These are phyloP conservation scores for Schwanniomyces yamadae DNA, from an alignment of 805 yeast genomes.

Conservation along the genomic window DNA sequence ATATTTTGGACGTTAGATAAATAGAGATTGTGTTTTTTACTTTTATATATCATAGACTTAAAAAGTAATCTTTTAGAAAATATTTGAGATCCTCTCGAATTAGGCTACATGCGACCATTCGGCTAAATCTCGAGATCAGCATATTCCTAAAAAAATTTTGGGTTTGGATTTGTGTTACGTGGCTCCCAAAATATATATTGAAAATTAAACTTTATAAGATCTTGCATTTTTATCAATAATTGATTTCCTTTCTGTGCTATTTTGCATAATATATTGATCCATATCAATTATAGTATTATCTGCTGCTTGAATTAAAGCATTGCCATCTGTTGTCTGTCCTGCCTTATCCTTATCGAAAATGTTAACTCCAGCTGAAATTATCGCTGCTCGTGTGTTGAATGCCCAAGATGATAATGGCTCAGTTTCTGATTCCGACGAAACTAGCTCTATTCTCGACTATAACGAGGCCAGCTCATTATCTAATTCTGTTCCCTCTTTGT, in stretches of 20 bases:
- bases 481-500: conserved; percentile 37
- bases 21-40: not conserved
- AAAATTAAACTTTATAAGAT: too few species aligned
- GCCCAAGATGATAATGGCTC: conserved; percentile 3
- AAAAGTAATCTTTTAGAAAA: too few species aligned
- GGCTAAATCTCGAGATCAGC: too few species aligned
- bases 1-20: conserved; percentile 31
- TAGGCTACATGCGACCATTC: too few species aligned
- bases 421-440: conserved; percentile 16
- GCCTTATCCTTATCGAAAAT: conserved; percentile 17
- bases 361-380: conserved; percentile 50
- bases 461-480: conserved; percentile 7
- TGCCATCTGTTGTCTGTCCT: conserved; percentile 15
- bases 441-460: conserved; percentile 10
- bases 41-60: too few species aligned
- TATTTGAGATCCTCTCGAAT: too few species aligned
- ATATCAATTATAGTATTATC: conserved; percentile 10
- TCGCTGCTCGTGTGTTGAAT: conserved; percentile 40
- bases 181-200: too few species aligned
- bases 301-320: conserved; percentile 22
- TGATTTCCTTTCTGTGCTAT: too few species aligned
- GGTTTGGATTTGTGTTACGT: too few species aligned
- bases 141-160: too few species aligned
- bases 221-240: too few species aligned
- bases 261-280: too few species aligned